These are phyloP conservation scores for Diphasiastrum complanatum DNA, from an alignment of 83 land plant species.

Conservation along the genomic window DNA sequence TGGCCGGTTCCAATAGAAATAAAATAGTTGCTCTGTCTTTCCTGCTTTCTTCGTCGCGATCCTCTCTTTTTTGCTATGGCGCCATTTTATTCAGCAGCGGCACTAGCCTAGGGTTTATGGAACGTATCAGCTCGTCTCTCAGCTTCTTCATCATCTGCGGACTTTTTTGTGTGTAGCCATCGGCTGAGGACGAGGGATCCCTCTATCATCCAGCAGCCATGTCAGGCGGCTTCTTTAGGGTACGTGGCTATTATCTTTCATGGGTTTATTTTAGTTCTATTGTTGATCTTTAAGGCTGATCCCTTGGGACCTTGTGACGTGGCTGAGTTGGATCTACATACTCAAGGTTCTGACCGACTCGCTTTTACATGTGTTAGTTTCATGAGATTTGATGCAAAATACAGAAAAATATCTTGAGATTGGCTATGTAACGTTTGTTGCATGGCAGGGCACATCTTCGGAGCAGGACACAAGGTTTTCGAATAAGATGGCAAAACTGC, in stretches of 20 bases:
- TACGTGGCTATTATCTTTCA: slow-evolving; percentile 11
- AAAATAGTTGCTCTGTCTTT: too few relatives aligned
- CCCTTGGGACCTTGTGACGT: background rate
- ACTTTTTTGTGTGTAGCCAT: too few relatives aligned
- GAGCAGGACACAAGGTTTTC: slow-evolving; percentile 99
- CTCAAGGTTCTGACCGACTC: too few relatives aligned
- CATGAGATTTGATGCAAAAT: background rate
- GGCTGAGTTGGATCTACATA: too few relatives aligned
- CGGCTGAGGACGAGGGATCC: too few relatives aligned
- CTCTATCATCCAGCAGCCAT: slow-evolving; percentile 39
- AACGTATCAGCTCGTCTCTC: too few relatives aligned
- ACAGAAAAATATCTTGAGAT: background rate
- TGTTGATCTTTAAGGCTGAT: background rate
- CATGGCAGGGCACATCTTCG: slow-evolving; percentile 80
- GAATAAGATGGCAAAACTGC: slow-evolving; percentile 91
- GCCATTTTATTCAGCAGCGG: too few relatives aligned
- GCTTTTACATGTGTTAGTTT: background rate
- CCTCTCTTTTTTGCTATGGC: too few relatives aligned
- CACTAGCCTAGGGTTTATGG: too few relatives aligned
- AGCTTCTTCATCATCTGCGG: too few relatives aligned
- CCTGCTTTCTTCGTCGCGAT: too few relatives aligned
- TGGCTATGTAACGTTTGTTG: slow-evolving; percentile 1
- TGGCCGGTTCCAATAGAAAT: too few relatives aligned
- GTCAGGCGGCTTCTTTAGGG: slow-evolving; percentile 94
- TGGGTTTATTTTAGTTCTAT: background rate